Conservation (phyloP, 306 rosid genomes). For the Dryas drummondii region DNA sequence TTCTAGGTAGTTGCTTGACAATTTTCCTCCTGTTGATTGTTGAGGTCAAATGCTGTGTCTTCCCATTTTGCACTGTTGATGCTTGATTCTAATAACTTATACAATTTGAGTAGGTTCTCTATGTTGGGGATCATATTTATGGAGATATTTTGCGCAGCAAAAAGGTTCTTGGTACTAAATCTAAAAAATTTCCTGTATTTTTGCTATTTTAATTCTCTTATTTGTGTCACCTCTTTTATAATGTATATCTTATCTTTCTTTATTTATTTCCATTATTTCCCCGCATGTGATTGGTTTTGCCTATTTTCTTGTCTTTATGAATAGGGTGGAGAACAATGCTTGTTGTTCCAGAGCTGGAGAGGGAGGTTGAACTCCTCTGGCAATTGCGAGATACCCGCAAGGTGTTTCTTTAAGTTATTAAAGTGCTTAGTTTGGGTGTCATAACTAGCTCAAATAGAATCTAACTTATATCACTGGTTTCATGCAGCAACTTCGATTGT, state of each 20-base stretch:
- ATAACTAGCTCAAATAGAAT: background rate
- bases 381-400: slow-evolving; percentile 76
- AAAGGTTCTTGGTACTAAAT: slow-evolving; percentile 83
- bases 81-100: background rate
- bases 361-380: slow-evolving; percentile 88
- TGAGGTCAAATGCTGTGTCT: slow-evolving; percentile 16
- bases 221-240: background rate
- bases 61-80: slow-evolving; percentile 6
- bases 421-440: background rate
- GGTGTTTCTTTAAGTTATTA: slow-evolving; percentile 38
- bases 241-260: background rate
- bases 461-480: slow-evolving; percentile 10
- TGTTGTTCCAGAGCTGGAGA: slow-evolving; percentile 93
- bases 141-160: slow-evolving; percentile 98
- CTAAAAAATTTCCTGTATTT: slow-evolving; percentile 21
- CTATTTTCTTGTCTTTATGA: slow-evolving; percentile 15
- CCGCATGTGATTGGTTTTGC: background rate
- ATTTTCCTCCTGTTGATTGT: slow-evolving; percentile 4
- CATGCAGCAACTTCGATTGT: slow-evolving; percentile 65
- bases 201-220: background rate
- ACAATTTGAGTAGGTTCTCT: slow-evolving; percentile 66
- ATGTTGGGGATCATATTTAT: slow-evolving; percentile 97
- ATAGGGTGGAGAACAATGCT: slow-evolving; percentile 99
- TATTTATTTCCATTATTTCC: background rate
- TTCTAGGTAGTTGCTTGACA: background rate